phyloP scores from a whole-genome alignment of 1,284 basidiomycete genomes.

The Rugosomyces carneus region DNA sequence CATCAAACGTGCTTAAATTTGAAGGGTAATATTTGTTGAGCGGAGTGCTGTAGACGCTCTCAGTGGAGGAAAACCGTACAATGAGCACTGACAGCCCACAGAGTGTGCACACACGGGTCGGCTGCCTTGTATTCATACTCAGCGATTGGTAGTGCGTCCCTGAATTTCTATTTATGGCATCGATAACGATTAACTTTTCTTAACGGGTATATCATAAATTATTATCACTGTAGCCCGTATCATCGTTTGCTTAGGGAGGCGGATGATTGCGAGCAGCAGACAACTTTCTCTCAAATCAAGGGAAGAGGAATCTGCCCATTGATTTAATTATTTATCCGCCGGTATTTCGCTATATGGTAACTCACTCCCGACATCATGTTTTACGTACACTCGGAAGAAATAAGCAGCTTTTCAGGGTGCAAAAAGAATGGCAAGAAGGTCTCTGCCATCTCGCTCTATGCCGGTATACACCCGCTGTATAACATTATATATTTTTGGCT shows the following conservation, averaged over 20 bases:
- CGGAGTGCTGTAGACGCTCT: neutral
- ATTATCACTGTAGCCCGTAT: neutral
- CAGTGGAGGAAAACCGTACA: neutral
- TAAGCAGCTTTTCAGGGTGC: conserved; percentile 10
- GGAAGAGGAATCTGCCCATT: neutral
- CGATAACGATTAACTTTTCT: neutral
- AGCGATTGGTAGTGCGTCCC: neutral
- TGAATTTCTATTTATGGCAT: conserved; percentile 4
- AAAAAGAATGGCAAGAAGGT: conserved; percentile 1
- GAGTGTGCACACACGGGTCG: neutral
- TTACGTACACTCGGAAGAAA: neutral
- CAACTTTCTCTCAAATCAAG: neutral
- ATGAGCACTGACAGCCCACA: neutral
- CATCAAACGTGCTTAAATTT: neutral
- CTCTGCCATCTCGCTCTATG: neutral
- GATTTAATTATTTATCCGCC: neutral
- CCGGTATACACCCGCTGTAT: neutral
- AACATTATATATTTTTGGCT: neutral
- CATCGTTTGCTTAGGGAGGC: neutral
- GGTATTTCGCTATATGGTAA: neutral
- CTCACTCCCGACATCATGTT: neutral
- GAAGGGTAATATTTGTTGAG: neutral
- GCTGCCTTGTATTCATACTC: neutral
- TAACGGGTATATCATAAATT: neutral
- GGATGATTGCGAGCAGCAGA: neutral